Evolutionary conservation across 768 basidiomycete species (phyloP).

Genomic region (Leccinum longicurvipes): DNA sequence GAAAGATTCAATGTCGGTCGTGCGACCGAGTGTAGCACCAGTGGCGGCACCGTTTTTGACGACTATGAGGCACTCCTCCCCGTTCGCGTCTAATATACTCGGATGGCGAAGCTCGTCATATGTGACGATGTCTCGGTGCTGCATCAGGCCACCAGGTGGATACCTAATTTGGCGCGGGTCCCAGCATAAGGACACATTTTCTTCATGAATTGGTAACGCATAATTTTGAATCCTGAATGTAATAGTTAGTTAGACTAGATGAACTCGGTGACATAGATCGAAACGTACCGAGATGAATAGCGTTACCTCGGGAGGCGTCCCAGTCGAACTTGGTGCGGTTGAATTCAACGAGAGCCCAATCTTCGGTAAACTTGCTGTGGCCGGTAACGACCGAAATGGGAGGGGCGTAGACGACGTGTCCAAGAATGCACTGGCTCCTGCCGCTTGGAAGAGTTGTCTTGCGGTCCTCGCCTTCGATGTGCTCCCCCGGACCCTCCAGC

Average conservation of each 20-base stretch:
- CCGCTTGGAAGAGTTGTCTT: too few species aligned
- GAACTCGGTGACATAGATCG: neutral
- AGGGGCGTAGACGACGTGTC: neutral
- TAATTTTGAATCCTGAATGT: too few species aligned
- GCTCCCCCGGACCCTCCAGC: too few species aligned
- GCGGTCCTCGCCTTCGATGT: too few species aligned
- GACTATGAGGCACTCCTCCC: neutral
- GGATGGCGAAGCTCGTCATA: neutral
- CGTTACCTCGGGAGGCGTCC: neutral
- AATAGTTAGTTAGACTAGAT: neutral
- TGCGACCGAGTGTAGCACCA: neutral
- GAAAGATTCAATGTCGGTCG: neutral
- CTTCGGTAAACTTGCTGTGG: neutral
- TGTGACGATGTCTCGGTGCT: neutral
- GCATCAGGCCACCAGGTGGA: neutral
- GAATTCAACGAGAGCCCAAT: neutral
- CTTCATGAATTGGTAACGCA: neutral
- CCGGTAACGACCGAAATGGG: neutral
- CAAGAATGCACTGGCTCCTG: neutral
- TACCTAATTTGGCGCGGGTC: neutral
- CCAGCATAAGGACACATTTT: neutral
- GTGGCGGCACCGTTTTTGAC: neutral
- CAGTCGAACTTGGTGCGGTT: neutral
- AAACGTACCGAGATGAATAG: neutral
- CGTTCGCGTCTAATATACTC: neutral